Conservation (phyloP, 345 rosid species). For the Angophora floribunda region DNA sequence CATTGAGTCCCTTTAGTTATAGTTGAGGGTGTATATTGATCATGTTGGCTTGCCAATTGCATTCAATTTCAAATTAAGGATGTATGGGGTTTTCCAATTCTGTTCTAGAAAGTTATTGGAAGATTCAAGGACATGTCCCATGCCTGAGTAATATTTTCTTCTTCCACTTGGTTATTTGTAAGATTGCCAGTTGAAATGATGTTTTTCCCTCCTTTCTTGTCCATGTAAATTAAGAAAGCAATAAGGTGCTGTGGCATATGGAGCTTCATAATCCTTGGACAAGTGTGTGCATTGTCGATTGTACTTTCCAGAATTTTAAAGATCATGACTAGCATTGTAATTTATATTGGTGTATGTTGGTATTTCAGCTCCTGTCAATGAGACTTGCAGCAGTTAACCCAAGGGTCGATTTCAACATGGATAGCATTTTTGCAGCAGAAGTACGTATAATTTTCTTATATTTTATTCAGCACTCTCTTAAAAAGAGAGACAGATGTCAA, state of each 20-base stretch:
- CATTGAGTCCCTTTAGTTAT: neutral
- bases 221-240: neutral
- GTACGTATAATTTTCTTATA: slow-evolving; percentile 28
- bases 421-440: slow-evolving; percentile 61
- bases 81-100: neutral
- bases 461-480: neutral
- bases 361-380: slow-evolving; percentile 87
- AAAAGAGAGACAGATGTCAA: neutral
- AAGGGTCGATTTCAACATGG: slow-evolving; percentile 69
- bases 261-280: neutral
- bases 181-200: neutral
- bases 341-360: neutral
- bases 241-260: neutral
- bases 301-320: neutral
- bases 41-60: neutral
- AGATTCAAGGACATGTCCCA: neutral
- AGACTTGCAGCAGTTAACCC: slow-evolving; percentile 91
- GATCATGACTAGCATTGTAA: neutral
- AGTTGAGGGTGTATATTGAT: neutral
- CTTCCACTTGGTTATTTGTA: neutral
- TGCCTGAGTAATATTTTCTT: neutral
- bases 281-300: neutral
- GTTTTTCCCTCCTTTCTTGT: neutral
- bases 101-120: neutral
- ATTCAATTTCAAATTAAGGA: neutral